These are phyloP conservation scores for Trichoderma guizhouense DNA, from an alignment of 2,329 filamentous ascomycete species.

Conservation along the genomic window DNA sequence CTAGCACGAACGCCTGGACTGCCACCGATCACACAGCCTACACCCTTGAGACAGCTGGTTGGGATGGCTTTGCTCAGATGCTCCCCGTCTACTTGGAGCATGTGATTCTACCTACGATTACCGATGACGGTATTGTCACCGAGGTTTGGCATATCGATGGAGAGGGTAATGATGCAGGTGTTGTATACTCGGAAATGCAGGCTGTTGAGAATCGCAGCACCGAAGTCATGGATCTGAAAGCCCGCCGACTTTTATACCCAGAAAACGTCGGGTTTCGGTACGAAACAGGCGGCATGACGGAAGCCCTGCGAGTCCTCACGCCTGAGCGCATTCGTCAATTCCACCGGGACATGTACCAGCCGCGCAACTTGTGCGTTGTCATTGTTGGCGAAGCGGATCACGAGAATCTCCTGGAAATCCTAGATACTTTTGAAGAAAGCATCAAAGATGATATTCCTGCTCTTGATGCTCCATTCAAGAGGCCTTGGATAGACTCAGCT, in stretches of 20 bases:
- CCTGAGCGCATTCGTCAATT: slow-evolving; percentile 91
- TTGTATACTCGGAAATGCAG: slow-evolving; percentile 99
- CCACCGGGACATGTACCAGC: slow-evolving; percentile 96
- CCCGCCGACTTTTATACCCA: slow-evolving; percentile 78
- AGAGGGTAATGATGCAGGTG: slow-evolving; percentile 88
- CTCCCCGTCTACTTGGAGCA: slow-evolving; percentile 95
- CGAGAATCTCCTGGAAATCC: slow-evolving; percentile 69
- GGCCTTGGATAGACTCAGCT: slow-evolving; percentile 88
- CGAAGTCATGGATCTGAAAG: slow-evolving; percentile 83
- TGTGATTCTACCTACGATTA: slow-evolving; percentile 84
- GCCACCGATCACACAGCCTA: slow-evolving; percentile 96
- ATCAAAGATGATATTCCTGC: slow-evolving; percentile 80
- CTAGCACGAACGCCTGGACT: slow-evolving; percentile 94
- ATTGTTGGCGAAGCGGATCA: slow-evolving; percentile 92
- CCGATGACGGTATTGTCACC: slow-evolving; percentile 88
- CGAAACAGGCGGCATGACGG: slow-evolving; percentile 97
- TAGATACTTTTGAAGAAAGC: slow-evolving; percentile 84
- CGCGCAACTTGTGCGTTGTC: slow-evolving; percentile 87
- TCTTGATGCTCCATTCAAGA: slow-evolving; percentile 69
- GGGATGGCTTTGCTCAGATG: slow-evolving; percentile 95
- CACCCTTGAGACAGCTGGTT: slow-evolving; percentile 89
- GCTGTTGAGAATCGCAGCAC: slow-evolving; percentile 79
- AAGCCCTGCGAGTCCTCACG: slow-evolving; percentile 79
- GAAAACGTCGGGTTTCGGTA: slow-evolving; percentile 90
- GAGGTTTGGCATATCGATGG: slow-evolving; percentile 96